Evolutionary conservation across 306 rosid genomes (phyloP), one percentile per base, ranked within the genome.

Genomic region (Sphenostylis stenocarpa): DNA sequence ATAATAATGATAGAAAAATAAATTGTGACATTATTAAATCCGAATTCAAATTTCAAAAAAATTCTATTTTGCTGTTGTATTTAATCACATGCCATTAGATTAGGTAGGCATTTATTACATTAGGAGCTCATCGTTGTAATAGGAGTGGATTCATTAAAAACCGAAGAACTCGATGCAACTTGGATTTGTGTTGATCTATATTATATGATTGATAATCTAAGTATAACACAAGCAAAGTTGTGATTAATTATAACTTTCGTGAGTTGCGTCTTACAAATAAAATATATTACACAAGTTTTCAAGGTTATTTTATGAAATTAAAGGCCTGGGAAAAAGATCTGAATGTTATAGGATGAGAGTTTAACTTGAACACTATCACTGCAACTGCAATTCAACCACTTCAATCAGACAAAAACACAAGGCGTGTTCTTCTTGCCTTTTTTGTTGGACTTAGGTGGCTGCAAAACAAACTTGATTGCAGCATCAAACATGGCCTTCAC

Each of bases 381-480:
- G 43, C 7, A 31, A 31, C 5, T 58, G 67, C 44, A 31, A 31
- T 31, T 62, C 26, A 62, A 62, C 15, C 33, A 0, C 47, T 33
- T 34, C 8, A 34, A 19, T 63, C 9, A 34, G 48, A 62, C 16
- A 8, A 62, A 62, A 34, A 62, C 16, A 31, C 68, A 62, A 62
- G 68, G 26, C 3, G 24, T 62, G 68, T 34, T 62, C 26, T 62
- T 62, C 68, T 62, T 62, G 33, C 26, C 23, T 34, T 9, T 62
- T 34, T 17, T 62, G 47, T 34, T 62, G 45, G 47, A 7, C 45
- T 62, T 62, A 3, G 68, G 68, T 33, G 68, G 68, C 12, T 62
- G 68, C 17, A 62, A 62, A 34, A 62, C 68, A 62, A 62, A 45
- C 47, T 62, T 62, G 28, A 62, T 62, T 17, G 68, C 68, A 62